Evolutionary conservation across 805 yeast genomes (phyloP).

Genomic region (Wickerhamomyces bovis): DNA sequence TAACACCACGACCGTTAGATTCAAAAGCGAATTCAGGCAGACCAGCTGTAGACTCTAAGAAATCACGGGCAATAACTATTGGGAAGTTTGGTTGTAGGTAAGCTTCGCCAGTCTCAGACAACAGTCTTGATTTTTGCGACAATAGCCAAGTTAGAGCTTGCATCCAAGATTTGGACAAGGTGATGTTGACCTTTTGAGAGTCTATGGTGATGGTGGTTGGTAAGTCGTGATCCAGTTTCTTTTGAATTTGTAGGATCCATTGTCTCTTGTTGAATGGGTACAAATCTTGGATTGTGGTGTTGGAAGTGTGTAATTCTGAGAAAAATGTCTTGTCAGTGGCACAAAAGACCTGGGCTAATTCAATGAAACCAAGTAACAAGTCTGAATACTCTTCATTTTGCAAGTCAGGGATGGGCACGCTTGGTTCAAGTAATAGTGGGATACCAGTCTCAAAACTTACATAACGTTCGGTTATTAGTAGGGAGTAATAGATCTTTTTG

Average conservation of each 20-base stretch:
- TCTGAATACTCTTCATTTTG: constrained; percentile 23
- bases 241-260: constrained; percentile 18
- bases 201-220: constrained; percentile 10
- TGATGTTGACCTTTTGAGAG: constrained; percentile 20
- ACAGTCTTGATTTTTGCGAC: constrained; percentile 15
- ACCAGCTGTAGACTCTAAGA: constrained; percentile 11
- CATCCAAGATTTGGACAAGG: constrained; percentile 21
- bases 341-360: constrained; percentile 19
- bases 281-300: constrained; percentile 13
- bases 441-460: constrained; percentile 16
- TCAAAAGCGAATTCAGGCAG: constrained; percentile 21
- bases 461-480: constrained; percentile 21
- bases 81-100: constrained; percentile 19
- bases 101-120: constrained; percentile 11
- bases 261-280: constrained; percentile 16
- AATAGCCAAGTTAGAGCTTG: constrained; percentile 22
- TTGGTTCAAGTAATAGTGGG: constrained; percentile 20
- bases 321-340: constrained; percentile 20
- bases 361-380: constrained; percentile 18
- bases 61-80: constrained; percentile 18
- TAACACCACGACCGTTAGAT: constrained; percentile 22
- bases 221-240: constrained; percentile 13
- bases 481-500: constrained; percentile 19
- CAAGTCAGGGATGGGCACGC: constrained; percentile 17
- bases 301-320: constrained; percentile 12